Evolutionary conservation across 331 rosid genomes (phyloP).

Genomic region (Dryas integrifolia): DNA sequence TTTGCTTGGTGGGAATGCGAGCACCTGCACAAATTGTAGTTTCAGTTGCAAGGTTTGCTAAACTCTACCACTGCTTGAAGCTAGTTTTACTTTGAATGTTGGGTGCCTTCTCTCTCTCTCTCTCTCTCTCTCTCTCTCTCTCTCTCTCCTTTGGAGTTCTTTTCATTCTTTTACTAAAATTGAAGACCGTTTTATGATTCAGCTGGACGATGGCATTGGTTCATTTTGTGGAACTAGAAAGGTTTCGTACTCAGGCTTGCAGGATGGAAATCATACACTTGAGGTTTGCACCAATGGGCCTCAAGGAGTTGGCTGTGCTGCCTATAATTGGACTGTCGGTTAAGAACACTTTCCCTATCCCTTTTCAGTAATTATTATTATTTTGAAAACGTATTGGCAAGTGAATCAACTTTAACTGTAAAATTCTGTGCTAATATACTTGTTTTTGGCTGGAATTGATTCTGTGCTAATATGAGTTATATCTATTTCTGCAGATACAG

Average conservation of each 20-base stretch:
- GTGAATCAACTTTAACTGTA: conserved; percentile 1
- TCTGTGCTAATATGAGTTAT: background rate
- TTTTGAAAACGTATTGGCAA: background rate
- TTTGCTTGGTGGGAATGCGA: conserved; percentile 31
- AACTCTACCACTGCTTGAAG: conserved; percentile 22
- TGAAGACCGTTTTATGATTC: conserved; percentile 31
- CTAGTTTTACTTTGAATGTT: conserved; percentile 1
- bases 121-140: conserved; percentile 6
- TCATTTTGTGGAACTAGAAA: conserved; percentile 50
- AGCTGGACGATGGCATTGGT: conserved; percentile 61
- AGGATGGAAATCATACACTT: conserved; percentile 73
- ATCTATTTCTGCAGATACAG: conserved; percentile 59
- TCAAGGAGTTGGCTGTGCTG: conserved; percentile 57
- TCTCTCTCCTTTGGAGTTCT: conserved; percentile 4
- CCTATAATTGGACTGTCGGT: conserved; percentile 81
- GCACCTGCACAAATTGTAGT: conserved; percentile 48
- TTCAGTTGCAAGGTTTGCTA: conserved; percentile 72
- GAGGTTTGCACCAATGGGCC: conserved; percentile 61
- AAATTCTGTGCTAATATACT: conserved; percentile 6
- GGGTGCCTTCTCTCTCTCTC: background rate
- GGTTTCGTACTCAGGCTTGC: conserved; percentile 53
- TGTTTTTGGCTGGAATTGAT: background rate
- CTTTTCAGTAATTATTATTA: conserved; percentile 7
- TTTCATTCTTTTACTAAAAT: background rate
- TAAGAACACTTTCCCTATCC: conserved; percentile 33